Evolutionary conservation across 2,329 filamentous ascomycete species (phyloP), one percentile per base, ranked within the genome.

Genomic region (Fusarium humuli): DNA sequence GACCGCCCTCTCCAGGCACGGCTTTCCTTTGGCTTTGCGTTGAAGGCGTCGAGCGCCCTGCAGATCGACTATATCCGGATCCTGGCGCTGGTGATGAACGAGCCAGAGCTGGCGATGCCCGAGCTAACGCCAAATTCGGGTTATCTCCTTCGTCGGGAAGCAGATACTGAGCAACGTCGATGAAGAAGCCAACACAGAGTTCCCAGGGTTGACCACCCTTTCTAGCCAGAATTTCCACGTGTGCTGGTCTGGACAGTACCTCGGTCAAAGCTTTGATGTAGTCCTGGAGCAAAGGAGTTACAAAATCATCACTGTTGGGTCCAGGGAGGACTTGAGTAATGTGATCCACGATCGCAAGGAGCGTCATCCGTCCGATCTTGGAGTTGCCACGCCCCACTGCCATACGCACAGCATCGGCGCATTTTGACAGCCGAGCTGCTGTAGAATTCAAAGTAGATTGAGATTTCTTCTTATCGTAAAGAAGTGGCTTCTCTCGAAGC

Each of bases 291-390:
- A 99, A 84, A 14, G 92, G 90, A 61, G 90, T 85, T 69, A 93
- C 89, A 57, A 91, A 87, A 4, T 83, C 85, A 16, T 89, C 89
- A 57, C 90, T 87, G 57, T 90, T 87, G 6, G 81, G 80, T 0
- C 83, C 86, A 3, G 90, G 87, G 6, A 97, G 83, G 20, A 90
- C 89, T 70, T 97, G 90, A 5, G 89, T 90, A 65, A 98, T 91
- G 79, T 97, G 94, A 69, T 94, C 90, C 69, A 97, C 84, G 18
- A 98, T 83, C 8, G 92, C 88, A 72, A 91, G 87, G n/a, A 95
- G 84, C 1, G 94, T 95, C 78, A 94, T 97, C 64, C 85, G 84
- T 75, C 90, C 92, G 68, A 98, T 80, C 65, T 87, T 90, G 22
- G 85, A 81, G 32, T 91, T 83, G 23, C 92, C 92, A 57, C 91